Conservation (phyloP, 2,329 filamentous ascomycete species). For the Epichloe gansuensis region DNA sequence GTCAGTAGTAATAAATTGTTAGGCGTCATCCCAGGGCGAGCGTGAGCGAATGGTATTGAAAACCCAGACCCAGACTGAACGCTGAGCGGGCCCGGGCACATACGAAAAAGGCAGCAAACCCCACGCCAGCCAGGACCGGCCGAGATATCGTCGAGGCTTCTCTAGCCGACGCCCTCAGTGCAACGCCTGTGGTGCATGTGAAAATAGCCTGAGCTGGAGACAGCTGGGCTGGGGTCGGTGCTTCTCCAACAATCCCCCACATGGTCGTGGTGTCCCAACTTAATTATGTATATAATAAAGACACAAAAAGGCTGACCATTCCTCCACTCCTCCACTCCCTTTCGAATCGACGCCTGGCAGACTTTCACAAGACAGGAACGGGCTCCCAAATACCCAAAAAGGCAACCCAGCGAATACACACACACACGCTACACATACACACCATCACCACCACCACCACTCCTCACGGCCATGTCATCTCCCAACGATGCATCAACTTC, state of each 20-base stretch:
- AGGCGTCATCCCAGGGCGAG: no score
- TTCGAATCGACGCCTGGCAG: background rate
- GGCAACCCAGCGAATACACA: background rate
- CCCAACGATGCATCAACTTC: slow-evolving; percentile 9
- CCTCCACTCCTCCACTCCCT: background rate
- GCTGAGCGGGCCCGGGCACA: background rate
- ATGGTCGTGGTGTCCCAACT: background rate
- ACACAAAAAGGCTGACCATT: background rate
- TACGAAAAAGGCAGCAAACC: background rate
- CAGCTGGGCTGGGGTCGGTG: background rate
- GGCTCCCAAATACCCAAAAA: background rate
- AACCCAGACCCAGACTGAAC: background rate
- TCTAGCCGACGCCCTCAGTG: background rate
- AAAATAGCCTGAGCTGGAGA: background rate
- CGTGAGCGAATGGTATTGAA: no score
- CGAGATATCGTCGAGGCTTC: background rate
- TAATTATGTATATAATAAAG: background rate
- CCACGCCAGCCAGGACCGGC: background rate
- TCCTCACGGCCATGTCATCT: slow-evolving; percentile 8
- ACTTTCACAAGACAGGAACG: background rate
- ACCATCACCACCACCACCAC: background rate
- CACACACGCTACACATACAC: no score
- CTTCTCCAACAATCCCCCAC: background rate
- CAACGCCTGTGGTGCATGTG: slow-evolving; percentile 3
- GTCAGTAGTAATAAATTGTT: no score